phyloP scores from a whole-genome alignment of 2,329 filamentous ascomycete genomes.

The Tolypocladium tropicale region DNA sequence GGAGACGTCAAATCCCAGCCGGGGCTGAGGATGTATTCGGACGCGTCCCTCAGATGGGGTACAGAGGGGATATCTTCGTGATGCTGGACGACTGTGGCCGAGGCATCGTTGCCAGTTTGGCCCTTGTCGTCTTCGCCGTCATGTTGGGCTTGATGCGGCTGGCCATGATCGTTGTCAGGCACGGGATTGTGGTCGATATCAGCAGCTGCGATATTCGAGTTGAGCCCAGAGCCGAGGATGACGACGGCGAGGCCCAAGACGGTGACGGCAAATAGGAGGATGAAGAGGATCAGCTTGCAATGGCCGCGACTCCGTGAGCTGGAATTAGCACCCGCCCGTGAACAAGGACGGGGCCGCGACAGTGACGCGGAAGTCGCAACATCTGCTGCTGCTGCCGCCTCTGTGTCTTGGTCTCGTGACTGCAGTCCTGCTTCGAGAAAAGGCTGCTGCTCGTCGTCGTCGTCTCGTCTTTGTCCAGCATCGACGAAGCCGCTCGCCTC shows the following conservation, averaged over 20 bases:
- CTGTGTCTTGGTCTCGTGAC: neutral
- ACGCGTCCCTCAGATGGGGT: slow-evolving; percentile 18
- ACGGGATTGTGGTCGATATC: neutral
- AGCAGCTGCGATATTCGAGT: neutral
- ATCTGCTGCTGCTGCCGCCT: neutral
- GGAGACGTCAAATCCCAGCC: slow-evolving; percentile 44
- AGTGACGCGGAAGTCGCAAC: neutral
- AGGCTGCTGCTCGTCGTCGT: neutral
- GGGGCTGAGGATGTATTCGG: slow-evolving; percentile 46
- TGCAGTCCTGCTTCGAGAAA: neutral
- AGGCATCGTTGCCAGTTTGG: neutral
- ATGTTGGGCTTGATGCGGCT: neutral
- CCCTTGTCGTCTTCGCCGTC: neutral
- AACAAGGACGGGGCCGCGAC: neutral
- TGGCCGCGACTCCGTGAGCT: neutral
- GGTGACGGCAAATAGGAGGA: slow-evolving; percentile 12
- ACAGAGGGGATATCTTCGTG: slow-evolving; percentile 11
- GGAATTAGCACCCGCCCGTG: neutral
- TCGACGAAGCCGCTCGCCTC: neutral
- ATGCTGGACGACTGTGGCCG: slow-evolving; percentile 7
- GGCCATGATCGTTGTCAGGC: neutral
- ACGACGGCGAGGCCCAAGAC: slow-evolving; percentile 11
- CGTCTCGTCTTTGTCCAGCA: neutral
- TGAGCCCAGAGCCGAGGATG: slow-evolving; percentile 9
- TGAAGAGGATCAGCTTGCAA: slow-evolving; percentile 9